These are phyloP conservation scores for Beauveria pseudobassiana DNA, from an alignment of 2,329 filamentous ascomycete species.

Conservation along the genomic window DNA sequence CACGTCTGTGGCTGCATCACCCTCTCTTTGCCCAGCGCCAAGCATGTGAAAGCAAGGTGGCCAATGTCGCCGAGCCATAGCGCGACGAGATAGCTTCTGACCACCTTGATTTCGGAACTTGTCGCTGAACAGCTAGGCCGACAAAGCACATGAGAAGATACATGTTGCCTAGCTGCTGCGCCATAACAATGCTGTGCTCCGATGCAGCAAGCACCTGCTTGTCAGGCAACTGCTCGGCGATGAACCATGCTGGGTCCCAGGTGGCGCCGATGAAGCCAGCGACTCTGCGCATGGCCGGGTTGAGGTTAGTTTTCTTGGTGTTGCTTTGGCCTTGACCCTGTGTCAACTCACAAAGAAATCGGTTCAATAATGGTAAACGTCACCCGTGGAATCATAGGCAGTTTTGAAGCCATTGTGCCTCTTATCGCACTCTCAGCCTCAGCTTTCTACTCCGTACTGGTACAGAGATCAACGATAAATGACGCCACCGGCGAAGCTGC, in stretches of 20 bases:
- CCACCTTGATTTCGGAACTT: slow-evolving; percentile 56
- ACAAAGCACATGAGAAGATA: slow-evolving; percentile 60
- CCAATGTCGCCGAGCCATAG: slow-evolving; percentile 60
- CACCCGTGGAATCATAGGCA: slow-evolving; percentile 56
- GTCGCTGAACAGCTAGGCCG: slow-evolving; percentile 54
- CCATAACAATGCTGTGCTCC: slow-evolving; percentile 46
- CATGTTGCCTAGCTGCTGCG: slow-evolving; percentile 61
- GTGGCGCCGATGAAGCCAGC: slow-evolving; percentile 52
- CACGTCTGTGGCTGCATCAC: slow-evolving; percentile 48
- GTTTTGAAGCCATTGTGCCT: slow-evolving; percentile 47
- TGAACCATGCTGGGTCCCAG: slow-evolving; percentile 52
- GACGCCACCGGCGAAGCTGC: slow-evolving; percentile 9
- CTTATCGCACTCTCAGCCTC: neutral
- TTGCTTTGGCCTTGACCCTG: neutral
- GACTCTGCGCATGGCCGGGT: slow-evolving; percentile 35
- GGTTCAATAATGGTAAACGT: slow-evolving; percentile 64
- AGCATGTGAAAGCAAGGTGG: slow-evolving; percentile 54
- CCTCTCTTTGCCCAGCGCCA: slow-evolving; percentile 48
- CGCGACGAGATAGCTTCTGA: slow-evolving; percentile 59
- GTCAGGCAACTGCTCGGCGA: slow-evolving; percentile 50
- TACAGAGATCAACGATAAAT: neutral
- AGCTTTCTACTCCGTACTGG: neutral
- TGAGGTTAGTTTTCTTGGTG: neutral
- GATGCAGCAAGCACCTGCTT: slow-evolving; percentile 28
- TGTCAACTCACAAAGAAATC: slow-evolving; percentile 50